These are phyloP conservation scores for barley (Hordeum vulgare) DNA, from an alignment of 176 grass and related monocot genomes.

Conservation along the genomic window MorexV3_pseudomolecules_assembly NC_058520.1:561296514-561297013, in stretches of 20 bases:
- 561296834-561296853: slow-evolving; percentile 32
- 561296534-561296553: slow-evolving; percentile 15
- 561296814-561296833: slow-evolving; percentile 27
- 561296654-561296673: slow-evolving; percentile 57
- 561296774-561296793: slow-evolving; percentile 17
- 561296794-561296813: slow-evolving; percentile 8
- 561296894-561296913: slow-evolving; percentile 11
- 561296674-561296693: slow-evolving; percentile 23
- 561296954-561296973: background rate
- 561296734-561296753: slow-evolving; percentile 34
- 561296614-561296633: slow-evolving; percentile 88
- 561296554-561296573: slow-evolving; percentile 72
- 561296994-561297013: background rate
- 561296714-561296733: slow-evolving; percentile 39
- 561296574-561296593: slow-evolving; percentile 65
- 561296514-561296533: background rate
- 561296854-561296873: slow-evolving; percentile 20
- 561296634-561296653: slow-evolving; percentile 51
- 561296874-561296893: slow-evolving; percentile 7
- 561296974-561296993: background rate
- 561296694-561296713: slow-evolving; percentile 21
- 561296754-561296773: slow-evolving; percentile 19
- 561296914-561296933: background rate
- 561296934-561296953: background rate
- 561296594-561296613: slow-evolving; percentile 78